Conservation (phyloP, 345 rosid species). For the Melaleuca quinquenervia region DNA sequence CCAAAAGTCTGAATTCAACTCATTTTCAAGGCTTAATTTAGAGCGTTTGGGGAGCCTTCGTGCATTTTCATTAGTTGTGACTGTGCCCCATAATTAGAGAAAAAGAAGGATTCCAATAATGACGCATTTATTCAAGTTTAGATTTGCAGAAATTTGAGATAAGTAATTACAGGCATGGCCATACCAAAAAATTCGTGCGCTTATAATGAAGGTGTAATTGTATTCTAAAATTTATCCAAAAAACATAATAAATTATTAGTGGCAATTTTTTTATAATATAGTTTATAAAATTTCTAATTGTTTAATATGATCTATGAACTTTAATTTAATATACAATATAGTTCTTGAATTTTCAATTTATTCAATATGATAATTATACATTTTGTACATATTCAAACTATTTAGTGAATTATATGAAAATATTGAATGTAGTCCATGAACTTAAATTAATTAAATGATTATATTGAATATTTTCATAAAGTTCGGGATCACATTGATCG, state of each 20-base stretch:
- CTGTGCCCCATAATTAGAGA: not conserved
- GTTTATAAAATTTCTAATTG: no score
- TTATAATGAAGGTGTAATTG: not conserved
- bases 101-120: not conserved
- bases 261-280: no score
- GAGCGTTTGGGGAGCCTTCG: not conserved
- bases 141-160: fast-evolving
- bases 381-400: no score
- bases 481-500: no score
- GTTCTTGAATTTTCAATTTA: no score
- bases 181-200: not conserved
- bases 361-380: no score
- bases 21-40: not conserved
- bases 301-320: no score
- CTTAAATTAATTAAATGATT: no score
- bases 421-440: no score
- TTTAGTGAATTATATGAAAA: no score
- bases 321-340: no score
- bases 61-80: not conserved
- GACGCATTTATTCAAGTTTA: not conserved
- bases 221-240: not conserved
- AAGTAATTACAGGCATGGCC: fast-evolving
- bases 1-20: not conserved
- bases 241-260: not conserved
- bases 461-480: no score